Evolutionary conservation across 1,284 basidiomycete species (phyloP), one percentile per base, ranked within the genome.

Genomic region (Lignosus rhinocerotis): DNA sequence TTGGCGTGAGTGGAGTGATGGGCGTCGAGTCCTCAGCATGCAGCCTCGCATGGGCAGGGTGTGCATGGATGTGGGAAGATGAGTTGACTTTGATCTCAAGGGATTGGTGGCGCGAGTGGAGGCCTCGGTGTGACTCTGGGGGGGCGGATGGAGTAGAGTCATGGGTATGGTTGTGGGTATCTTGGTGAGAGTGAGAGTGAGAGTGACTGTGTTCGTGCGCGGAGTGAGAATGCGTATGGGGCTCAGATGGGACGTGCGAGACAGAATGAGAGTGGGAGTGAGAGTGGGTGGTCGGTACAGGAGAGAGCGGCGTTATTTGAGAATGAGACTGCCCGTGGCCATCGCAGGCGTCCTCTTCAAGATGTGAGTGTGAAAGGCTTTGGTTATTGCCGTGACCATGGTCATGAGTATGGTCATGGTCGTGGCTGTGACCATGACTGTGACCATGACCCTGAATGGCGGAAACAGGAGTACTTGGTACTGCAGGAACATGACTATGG

Each of bases 1-100:
- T 80, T 1, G 86, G 85, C 2, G 85, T 87, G 32, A 86, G 67
- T 0, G 84, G 84, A 2, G 82, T 83, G 25, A 53, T 32, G 17
- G 48, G 42, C 44, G 36, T 33, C 17, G 59, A 56, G 43, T 45
- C 56, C 17, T 59, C 59, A 9, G 45, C 49, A 32, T 47, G 58
- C 41, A 61, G 59, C 19, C 59, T 52, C 11, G 63, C 53, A 42
- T 57, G 57, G 11, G 63, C 34, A 47, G 58, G 43, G 34, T 62
- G 57, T 51, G 61, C 44, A 65, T 66, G 39, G 34, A 55, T 45
- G 46, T 49, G 51, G 45, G 63, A 30, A 52, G 56, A 51, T 16
- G 50, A 33, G 2, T 59, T 54, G 41, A 60, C 39, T 36, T 64
- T 61, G 53, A 62, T 59, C 33, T 64, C 60, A 19, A 64, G 63